These are phyloP conservation scores for Hibiscus tridactylites DNA, from an alignment of 345 rosid species.

Conservation along the genomic window DNA sequence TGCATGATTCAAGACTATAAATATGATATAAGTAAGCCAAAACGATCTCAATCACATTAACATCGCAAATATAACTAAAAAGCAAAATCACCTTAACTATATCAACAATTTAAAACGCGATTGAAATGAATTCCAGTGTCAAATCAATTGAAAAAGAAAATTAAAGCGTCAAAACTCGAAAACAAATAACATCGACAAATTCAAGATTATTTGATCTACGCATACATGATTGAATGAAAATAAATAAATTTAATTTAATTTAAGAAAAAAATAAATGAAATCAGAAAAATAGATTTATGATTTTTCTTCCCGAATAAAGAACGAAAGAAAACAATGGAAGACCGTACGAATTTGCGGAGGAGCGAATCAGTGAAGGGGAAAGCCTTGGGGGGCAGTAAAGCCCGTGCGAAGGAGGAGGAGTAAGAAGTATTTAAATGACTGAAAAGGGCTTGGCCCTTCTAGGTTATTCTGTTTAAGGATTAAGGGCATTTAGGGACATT, in stretches of 20 bases:
- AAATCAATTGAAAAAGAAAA: no score
- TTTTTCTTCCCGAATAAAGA: neutral
- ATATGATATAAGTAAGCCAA: no score
- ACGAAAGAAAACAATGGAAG: neutral
- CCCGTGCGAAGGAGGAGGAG: neutral
- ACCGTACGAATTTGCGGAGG: neutral
- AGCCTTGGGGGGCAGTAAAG: conserved; percentile 5
- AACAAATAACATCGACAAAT: no score
- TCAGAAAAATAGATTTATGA: neutral
- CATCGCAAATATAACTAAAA: neutral
- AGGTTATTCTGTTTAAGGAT: neutral
- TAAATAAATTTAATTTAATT: neutral
- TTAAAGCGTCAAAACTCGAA: no score
- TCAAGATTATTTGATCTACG: no score
- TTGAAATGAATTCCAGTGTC: no score
- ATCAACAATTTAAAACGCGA: neutral
- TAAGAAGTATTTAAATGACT: neutral
- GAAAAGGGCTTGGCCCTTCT: neutral
- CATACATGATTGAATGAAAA: no score
- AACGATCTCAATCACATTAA: no score
- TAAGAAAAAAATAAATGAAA: neutral
- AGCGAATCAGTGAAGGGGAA: conserved; percentile 1
- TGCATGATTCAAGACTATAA: neutral
- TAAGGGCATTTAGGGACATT: neutral
- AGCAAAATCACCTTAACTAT: neutral